These are phyloP conservation scores for Starmerella floricola DNA, from an alignment of 805 yeast species.

Conservation along the genomic window DNA sequence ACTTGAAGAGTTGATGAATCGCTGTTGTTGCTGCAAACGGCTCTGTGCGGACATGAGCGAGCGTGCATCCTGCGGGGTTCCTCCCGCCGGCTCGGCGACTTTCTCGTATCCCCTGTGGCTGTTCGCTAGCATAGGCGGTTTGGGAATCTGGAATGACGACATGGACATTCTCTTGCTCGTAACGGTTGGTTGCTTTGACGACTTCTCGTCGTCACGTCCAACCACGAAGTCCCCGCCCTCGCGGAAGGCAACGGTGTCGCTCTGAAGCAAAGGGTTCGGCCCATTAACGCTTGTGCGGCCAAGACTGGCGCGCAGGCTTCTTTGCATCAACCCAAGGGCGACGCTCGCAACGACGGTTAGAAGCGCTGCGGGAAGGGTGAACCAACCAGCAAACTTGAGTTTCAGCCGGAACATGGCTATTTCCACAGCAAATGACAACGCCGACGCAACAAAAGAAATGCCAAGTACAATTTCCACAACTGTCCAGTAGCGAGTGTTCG, in stretches of 20 bases:
- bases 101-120: constrained; percentile 2
- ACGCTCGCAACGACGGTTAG: constrained; percentile 53
- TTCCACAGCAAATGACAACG: constrained; percentile 72
- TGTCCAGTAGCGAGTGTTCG: constrained; percentile 37
- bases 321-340: constrained; percentile 56
- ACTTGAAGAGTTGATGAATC: neutral
- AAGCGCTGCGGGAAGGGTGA: constrained; percentile 56
- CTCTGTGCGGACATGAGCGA: neutral
- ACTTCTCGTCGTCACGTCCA: constrained; percentile 20
- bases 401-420: constrained; percentile 64
- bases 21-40: neutral
- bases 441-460: constrained; percentile 54
- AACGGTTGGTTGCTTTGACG: constrained; percentile 5
- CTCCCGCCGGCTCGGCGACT: neutral
- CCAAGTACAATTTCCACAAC: constrained; percentile 46
- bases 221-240: constrained; percentile 5
- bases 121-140: neutral
- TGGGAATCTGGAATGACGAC: constrained; percentile 4
- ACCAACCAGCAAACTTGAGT: constrained; percentile 78
- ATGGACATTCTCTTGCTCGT: neutral
- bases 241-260: constrained; percentile 1
- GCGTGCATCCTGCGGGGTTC: neutral
- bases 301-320: constrained; percentile 39
- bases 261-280: constrained; percentile 1
- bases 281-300: constrained; percentile 15